phyloP scores from a whole-genome alignment of 2,329 filamentous ascomycete genomes.

The Ploettnerulaceae sp. region DNA sequence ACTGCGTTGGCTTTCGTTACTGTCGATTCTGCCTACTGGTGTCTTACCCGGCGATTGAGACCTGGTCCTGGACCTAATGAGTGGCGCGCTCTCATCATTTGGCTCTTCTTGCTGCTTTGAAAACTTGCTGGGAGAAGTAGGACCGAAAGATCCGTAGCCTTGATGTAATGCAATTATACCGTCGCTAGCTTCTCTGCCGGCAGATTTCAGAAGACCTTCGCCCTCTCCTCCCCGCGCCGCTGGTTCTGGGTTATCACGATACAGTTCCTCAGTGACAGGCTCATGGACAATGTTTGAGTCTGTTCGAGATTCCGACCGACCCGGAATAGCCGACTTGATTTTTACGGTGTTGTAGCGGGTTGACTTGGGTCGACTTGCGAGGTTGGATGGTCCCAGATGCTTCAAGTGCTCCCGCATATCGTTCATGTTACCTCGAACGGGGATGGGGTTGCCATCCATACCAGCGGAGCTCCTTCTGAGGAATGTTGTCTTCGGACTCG shows the following conservation, averaged over 20 bases:
- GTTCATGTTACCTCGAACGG: conserved; percentile 55
- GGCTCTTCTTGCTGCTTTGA: background rate
- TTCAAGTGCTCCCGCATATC: conserved; percentile 61
- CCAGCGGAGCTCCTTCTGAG: conserved; percentile 54
- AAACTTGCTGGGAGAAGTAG: conserved; percentile 9
- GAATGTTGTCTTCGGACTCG: conserved; percentile 45
- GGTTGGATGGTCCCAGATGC: conserved; percentile 62
- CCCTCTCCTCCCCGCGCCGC: conserved; percentile 48
- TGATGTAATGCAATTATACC: conserved; percentile 57
- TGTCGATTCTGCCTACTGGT: conserved; percentile 19
- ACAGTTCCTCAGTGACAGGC: conserved; percentile 37
- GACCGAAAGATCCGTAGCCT: conserved; percentile 46
- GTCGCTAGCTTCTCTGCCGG: conserved; percentile 56
- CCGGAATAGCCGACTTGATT: conserved; percentile 49
- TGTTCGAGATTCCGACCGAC: conserved; percentile 28
- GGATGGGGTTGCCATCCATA: conserved; percentile 49
- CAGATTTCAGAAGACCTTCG: conserved; percentile 47
- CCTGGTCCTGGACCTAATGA: background rate
- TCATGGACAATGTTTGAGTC: conserved; percentile 40
- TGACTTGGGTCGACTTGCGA: conserved; percentile 57
- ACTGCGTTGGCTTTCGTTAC: conserved; percentile 23
- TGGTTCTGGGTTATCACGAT: conserved; percentile 31
- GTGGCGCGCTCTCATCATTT: conserved; percentile 6
- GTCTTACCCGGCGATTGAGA: conserved; percentile 2
- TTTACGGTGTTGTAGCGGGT: conserved; percentile 61